These are phyloP conservation scores for Pisolithus tinctorius DNA, from an alignment of 768 basidiomycete genomes.

Conservation along the genomic window DNA sequence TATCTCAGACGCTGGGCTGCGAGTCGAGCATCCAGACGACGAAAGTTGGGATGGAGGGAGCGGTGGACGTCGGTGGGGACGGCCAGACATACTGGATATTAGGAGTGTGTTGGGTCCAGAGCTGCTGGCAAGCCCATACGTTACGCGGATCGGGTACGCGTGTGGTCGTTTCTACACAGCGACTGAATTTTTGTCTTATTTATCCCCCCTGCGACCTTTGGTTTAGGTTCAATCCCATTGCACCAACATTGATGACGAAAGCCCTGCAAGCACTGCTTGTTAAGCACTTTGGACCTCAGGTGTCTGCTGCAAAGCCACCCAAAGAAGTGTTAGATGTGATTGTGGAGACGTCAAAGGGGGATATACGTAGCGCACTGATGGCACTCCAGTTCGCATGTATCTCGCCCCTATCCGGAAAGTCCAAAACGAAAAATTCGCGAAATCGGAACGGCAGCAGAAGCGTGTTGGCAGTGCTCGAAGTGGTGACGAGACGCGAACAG, in stretches of 20 bases:
- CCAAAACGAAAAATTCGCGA: slow-evolving; percentile 27
- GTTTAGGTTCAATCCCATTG: slow-evolving; percentile 85
- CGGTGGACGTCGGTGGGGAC: slow-evolving; percentile 38
- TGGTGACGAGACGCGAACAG: slow-evolving; percentile 77
- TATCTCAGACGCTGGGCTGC: slow-evolving; percentile 73
- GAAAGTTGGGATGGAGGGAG: slow-evolving; percentile 42
- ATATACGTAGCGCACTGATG: slow-evolving; percentile 92
- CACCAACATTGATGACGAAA: slow-evolving; percentile 75
- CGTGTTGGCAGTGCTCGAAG: slow-evolving; percentile 48
- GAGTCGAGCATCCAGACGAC: slow-evolving; percentile 54
- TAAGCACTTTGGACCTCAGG: slow-evolving; percentile 36
- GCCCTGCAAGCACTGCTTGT: slow-evolving; percentile 60
- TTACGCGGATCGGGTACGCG: slow-evolving; percentile 72
- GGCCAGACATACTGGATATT: slow-evolving; percentile 54
- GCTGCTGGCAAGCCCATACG: slow-evolving; percentile 63
- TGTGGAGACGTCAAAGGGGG: slow-evolving; percentile 77
- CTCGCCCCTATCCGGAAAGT: slow-evolving; percentile 24
- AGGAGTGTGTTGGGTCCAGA: slow-evolving; percentile 66
- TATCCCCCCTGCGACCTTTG: not conserved
- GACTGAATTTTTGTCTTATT: not conserved
- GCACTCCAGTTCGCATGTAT: slow-evolving; percentile 81
- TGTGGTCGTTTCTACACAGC: not conserved
- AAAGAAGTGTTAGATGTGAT: slow-evolving; percentile 70
- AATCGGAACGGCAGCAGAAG: slow-evolving; percentile 20
- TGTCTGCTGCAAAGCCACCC: slow-evolving; percentile 30